A percentile compares a stretch with the other conserved stretches of the same genome.
These are phyloP conservation scores for Colletotrichum lentis DNA, from an alignment of 2,329 filamentous ascomycete species.

Conservation along the genomic window DNA sequence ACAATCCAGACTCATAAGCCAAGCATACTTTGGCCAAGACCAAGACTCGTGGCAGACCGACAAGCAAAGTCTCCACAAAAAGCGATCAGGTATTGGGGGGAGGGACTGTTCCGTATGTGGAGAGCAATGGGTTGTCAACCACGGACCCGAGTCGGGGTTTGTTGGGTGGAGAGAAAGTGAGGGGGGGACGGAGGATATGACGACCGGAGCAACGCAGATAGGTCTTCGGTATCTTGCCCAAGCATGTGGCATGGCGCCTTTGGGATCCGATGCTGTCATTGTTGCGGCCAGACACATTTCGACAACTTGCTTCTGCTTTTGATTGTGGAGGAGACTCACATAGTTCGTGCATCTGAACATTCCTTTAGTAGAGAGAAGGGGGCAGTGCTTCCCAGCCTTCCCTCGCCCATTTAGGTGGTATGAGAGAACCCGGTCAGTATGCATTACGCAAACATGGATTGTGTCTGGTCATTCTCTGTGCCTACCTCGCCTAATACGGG, in stretches of 20 bases:
- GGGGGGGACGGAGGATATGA: neutral
- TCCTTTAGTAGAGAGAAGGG: conserved; percentile 13
- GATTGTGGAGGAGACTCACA: neutral
- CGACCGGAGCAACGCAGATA: conserved; percentile 8
- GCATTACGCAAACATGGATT: neutral
- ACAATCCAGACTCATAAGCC: neutral
- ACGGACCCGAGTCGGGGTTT: neutral
- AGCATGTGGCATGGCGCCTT: conserved; percentile 3
- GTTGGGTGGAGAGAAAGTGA: neutral
- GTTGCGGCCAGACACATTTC: neutral
- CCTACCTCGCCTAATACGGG: neutral
- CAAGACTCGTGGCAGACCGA: neutral
- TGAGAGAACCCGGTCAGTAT: neutral
- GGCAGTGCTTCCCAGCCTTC: conserved; percentile 1
- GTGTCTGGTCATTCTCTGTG: neutral
- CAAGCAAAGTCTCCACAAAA: neutral
- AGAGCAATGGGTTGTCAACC: neutral
- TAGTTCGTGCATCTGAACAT: neutral
- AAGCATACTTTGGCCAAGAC: neutral
- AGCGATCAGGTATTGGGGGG: neutral
- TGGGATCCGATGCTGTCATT: neutral
- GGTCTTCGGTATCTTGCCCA: conserved; percentile 2
- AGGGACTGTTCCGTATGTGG: neutral
- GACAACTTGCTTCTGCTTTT: neutral
- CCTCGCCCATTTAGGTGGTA: neutral